These are phyloP conservation scores for Colletotrichum eremochloae DNA, from an alignment of 2,329 filamentous ascomycete genomes.

Conservation along the genomic window DNA sequence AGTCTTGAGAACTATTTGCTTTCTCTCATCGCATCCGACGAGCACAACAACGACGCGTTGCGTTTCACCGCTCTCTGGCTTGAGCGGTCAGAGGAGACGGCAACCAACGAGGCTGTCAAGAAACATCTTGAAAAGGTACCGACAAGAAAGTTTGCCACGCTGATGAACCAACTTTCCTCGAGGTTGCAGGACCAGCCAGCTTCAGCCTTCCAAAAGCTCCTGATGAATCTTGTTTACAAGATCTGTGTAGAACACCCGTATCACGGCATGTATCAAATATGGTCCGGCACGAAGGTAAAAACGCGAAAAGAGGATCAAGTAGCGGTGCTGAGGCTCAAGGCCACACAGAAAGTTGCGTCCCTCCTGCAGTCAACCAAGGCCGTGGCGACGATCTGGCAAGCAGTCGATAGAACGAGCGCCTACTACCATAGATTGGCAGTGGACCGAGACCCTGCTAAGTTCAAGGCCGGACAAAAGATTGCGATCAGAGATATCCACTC, in stretches of 20 bases:
- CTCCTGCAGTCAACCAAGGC: slow-evolving; percentile 67
- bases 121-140: slow-evolving; percentile 80
- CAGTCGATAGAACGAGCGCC: slow-evolving; percentile 81
- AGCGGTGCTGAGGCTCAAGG: slow-evolving; percentile 78
- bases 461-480: slow-evolving; percentile 77
- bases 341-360: slow-evolving; percentile 77
- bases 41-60: slow-evolving; percentile 89
- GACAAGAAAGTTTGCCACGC: slow-evolving; percentile 88
- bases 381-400: slow-evolving; percentile 73
- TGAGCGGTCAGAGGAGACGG: slow-evolving; percentile 81
- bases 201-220: slow-evolving; percentile 79
- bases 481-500: slow-evolving; percentile 72
- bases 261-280: slow-evolving; percentile 97
- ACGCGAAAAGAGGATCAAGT: slow-evolving; percentile 79
- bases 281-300: slow-evolving; percentile 80
- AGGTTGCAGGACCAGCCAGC: slow-evolving; percentile 79
- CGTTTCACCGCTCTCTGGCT: slow-evolving; percentile 96
- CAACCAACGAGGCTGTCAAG: slow-evolving; percentile 82
- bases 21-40: slow-evolving; percentile 85
- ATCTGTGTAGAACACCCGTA: slow-evolving; percentile 96
- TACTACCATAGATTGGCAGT: slow-evolving; percentile 74
- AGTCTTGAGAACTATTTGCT: slow-evolving; percentile 95
- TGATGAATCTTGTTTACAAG: slow-evolving; percentile 80
- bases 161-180: slow-evolving; percentile 98
- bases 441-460: slow-evolving; percentile 72